Conservation (phyloP, 1,284 basidiomycete species). For the Microbotryum silenes-acaulis region DNA sequence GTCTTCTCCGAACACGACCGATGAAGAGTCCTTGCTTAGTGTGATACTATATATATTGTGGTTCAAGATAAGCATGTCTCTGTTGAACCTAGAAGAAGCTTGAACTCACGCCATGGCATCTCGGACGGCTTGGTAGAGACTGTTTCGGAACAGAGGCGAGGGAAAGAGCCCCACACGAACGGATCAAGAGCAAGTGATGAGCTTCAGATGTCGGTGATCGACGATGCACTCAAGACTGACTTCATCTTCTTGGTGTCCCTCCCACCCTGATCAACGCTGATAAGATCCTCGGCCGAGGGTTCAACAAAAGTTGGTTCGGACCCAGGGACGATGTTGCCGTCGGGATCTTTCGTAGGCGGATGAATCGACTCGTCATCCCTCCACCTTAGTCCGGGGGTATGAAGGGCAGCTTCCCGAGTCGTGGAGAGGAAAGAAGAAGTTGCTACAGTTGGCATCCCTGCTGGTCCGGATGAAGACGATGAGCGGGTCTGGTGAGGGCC, state of each 20-base stretch:
- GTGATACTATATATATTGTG: slow-evolving; percentile 52
- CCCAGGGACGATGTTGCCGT: slow-evolving; percentile 1
- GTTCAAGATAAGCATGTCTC: neutral
- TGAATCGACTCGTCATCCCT: slow-evolving; percentile 19
- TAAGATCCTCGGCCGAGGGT: too few relatives aligned
- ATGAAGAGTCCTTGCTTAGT: slow-evolving; percentile 71
- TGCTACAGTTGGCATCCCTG: slow-evolving; percentile 17
- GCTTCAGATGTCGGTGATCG: too few relatives aligned
- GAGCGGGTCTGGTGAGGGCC: too few relatives aligned
- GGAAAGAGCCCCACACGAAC: too few relatives aligned
- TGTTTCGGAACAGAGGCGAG: neutral
- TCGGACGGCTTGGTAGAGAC: slow-evolving; percentile 28
- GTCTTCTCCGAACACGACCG: slow-evolving; percentile 88
- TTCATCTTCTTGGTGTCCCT: slow-evolving; percentile 29
- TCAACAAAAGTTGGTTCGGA: slow-evolving; percentile 10
- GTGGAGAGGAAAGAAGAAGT: slow-evolving; percentile 18
- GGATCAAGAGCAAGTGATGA: neutral
- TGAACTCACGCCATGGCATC: slow-evolving; percentile 21
- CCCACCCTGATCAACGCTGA: slow-evolving; percentile 17
- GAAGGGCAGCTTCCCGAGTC: slow-evolving; percentile 15
- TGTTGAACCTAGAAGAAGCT: neutral
- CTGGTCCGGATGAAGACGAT: too few relatives aligned
- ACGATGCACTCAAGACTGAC: slow-evolving; percentile 3
- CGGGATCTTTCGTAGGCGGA: neutral
- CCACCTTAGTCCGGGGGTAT: slow-evolving; percentile 23